Percentiles rank a stretch among this genome's conserved stretches.
These are phyloP conservation scores for Fusarium sp. DNA, from an alignment of 2,329 filamentous ascomycete species.

Conservation along the genomic window DNA sequence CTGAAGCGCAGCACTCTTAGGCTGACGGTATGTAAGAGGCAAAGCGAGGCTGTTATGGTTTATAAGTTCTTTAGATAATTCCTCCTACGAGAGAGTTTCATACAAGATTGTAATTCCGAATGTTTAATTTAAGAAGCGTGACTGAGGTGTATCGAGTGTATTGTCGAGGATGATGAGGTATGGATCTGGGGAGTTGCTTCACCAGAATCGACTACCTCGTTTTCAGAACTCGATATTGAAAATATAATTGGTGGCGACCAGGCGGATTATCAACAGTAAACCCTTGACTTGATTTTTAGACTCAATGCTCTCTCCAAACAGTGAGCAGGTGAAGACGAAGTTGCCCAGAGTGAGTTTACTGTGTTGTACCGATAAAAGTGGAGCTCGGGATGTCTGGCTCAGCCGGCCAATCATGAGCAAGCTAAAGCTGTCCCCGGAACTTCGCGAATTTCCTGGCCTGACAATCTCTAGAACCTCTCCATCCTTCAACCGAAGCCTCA, in stretches of 20 bases:
- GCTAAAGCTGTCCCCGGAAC: conserved; percentile 52
- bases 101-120: background rate
- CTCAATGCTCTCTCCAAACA: background rate
- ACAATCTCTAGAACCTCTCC: conserved; percentile 52
- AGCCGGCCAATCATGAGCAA: conserved; percentile 52
- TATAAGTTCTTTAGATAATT: background rate
- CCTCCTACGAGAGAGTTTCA: background rate
- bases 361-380: conserved; percentile 34
- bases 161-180: background rate
- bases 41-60: background rate
- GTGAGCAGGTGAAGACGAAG: background rate
- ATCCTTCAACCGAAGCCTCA: conserved; percentile 50
- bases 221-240: background rate
- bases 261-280: too few relatives aligned
- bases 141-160: background rate
- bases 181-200: background rate
- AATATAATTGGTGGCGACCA: background rate
- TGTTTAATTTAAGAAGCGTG: background rate
- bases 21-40: conserved; percentile 4
- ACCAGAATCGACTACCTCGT: background rate
- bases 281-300: too few relatives aligned
- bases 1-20: conserved; percentile 7
- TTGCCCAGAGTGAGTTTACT: background rate
- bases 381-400: conserved; percentile 33
- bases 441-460: conserved; percentile 56